These are phyloP conservation scores for Colletotrichum endophyticum DNA, from an alignment of 2,329 filamentous ascomycete genomes.

Conservation along the genomic window DNA sequence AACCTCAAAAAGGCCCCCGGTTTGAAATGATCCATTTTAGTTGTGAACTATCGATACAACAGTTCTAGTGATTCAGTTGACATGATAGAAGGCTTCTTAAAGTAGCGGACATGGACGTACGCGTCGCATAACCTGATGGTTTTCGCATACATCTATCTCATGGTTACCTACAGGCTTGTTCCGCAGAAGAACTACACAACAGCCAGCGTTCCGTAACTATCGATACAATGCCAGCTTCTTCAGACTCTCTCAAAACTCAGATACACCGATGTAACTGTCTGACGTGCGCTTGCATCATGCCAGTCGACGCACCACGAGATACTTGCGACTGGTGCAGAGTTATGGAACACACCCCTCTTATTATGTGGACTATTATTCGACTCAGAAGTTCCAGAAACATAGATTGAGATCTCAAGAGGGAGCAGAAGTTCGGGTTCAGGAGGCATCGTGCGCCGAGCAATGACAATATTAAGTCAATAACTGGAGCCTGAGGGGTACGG, in stretches of 20 bases:
- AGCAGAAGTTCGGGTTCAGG: neutral
- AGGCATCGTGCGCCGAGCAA: neutral
- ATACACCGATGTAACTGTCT: neutral
- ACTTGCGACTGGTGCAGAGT: neutral
- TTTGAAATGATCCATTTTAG: neutral
- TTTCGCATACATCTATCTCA: neutral
- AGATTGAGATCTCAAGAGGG: accelerated
- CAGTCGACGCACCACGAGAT: neutral
- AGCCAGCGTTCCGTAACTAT: neutral
- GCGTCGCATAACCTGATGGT: neutral
- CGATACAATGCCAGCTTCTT: neutral
- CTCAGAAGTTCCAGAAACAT: neutral
- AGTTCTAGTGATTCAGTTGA: neutral
- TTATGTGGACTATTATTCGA: neutral
- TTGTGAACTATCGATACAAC: neutral
- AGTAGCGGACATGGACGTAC: neutral
- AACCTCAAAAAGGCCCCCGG: neutral
- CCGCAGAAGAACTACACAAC: neutral
- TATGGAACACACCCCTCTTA: neutral
- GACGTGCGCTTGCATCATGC: neutral
- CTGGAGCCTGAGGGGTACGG: neutral
- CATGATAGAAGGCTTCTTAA: neutral
- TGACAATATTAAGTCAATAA: neutral
- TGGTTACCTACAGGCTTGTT: neutral
- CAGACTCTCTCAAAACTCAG: neutral